Base-by-base conservation (phyloP, 805 yeast species). In the Candida parachauliodes region DNA sequence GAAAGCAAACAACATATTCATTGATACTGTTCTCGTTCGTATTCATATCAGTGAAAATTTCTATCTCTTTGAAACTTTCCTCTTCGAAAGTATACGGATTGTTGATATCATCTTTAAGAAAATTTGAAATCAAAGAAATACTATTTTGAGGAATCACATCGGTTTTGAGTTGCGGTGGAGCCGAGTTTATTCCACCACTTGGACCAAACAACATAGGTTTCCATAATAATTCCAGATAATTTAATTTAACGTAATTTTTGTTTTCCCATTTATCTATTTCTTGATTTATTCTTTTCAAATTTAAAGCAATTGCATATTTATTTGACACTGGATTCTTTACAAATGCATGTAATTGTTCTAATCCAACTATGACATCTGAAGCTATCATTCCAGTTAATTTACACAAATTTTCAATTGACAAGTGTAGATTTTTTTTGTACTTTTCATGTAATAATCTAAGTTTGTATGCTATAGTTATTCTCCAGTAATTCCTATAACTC, bases 401-500 rank as follows among this genome's bases (percentile, higher is more conserved):
- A 3, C 89, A 68, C 14, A 91, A 51, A 35, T 72, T 79, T 16
- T 78, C 74, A 11, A 91, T 71, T 0, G 89, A 74, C 1, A 79
- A 37, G 4, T 28, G 8, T 3, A 29, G 7, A 8, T 21, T 23
- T 14, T 30, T 36, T 27, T 37, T 28, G 28, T 50, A 59, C 28
- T 49, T 52, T 1, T 43, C 42, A 37, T 60, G 47, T 4, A 68
- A 37, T 17, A 38, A 40, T 21, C 44, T 46, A 15, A 83, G 59
- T 30, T 65, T 68, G 28, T 61, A 69, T 8, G 93, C 72, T 18
- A 88, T 62, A 3, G 81, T 68, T 1, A 77, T 62, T 47, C 76
- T 81, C 98, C 98, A 93, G 58, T 84, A 91, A 49, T 79, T 84
- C 44, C 94, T 66, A 58, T 91, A 93, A 43, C 96, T 84, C 21